Evolutionary conservation across 2,329 filamentous ascomycete genomes (phyloP), one percentile per base, ranked within the genome.

Genomic region (Aspergillus sp.): DNA sequence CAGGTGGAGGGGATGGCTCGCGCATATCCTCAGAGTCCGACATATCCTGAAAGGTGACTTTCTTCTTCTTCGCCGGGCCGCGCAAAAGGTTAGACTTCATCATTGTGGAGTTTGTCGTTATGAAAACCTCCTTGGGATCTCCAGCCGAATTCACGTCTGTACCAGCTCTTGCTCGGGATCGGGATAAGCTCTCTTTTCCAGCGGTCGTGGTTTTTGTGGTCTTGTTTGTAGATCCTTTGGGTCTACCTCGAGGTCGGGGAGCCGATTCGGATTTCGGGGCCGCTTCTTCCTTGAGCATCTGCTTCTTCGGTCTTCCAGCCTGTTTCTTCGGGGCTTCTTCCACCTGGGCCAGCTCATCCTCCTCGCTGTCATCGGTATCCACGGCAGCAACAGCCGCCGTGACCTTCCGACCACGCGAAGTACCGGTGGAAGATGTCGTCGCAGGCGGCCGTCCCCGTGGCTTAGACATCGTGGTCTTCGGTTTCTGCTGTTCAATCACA

Each of bases 1-100:
- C 60, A 17, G 59, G 46, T 5, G 54, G 48, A 13, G 61, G 54
- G 24, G 58, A 56, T 4, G 64, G 55, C 11, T 70, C 61, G 7
- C 61, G 64, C 22, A 64, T 54, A 35, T 75, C 73, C 45, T 76
- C 75, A 3, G 72, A 72, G 4, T 72, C 72, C 2, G 67, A 63
- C 1, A 65, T 55, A 50, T 77, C 73, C 50, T 75, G 65, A 55
- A 79, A 79, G 2, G 75, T 78, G 20, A 79, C 77, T 40, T 70
- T 77, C 63, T 76, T 78, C 60, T 70, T 72, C 47, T 71, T 67
- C 1, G 66, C 64, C 9, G 66, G 63, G 7, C 66, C 67, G 20
- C 62, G 65, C 24, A 65, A 47, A 35, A 65, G 50, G 45, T 65
- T 71, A 38, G 69, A 66, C 10, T 65, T 60, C 55, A 65, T 62